phyloP scores from a whole-genome alignment of 2,329 filamentous ascomycete genomes.

The Arthroderma sp. region DNA sequence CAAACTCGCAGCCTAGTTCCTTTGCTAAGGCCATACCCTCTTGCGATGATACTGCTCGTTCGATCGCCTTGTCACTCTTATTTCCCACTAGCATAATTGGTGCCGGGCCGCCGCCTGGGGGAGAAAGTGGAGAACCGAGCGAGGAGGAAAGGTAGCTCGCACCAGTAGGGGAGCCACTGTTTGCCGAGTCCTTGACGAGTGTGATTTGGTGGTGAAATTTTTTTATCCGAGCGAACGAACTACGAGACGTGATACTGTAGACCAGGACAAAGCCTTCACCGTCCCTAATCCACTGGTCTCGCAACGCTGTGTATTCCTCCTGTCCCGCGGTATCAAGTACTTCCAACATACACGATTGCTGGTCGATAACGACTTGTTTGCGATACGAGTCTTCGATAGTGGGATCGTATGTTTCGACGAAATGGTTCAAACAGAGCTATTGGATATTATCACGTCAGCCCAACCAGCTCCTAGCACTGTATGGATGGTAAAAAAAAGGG shows the following conservation, averaged over 20 bases:
- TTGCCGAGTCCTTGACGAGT: conserved; percentile 77
- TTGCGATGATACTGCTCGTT: conserved; percentile 91
- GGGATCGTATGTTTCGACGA: conserved; percentile 82
- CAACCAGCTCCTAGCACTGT: background rate
- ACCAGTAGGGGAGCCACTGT: conserved; percentile 40
- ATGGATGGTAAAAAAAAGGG: conserved; percentile 3
- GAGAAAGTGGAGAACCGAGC: conserved; percentile 29
- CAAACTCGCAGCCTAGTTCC: conserved; percentile 88
- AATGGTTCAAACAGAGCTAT: conserved; percentile 90
- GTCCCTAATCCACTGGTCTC: conserved; percentile 97
- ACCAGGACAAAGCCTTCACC: conserved; percentile 95
- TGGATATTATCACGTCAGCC: too few species aligned
- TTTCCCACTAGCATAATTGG: conserved; percentile 98
- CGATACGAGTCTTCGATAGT: conserved; percentile 82
- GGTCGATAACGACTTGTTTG: conserved; percentile 77
- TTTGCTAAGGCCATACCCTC: conserved; percentile 85
- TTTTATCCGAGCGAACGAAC: conserved; percentile 88
- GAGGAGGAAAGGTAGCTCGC: conserved; percentile 38
- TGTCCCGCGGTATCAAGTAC: conserved; percentile 95
- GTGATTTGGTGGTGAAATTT: conserved; percentile 95
- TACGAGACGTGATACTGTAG: conserved; percentile 95
- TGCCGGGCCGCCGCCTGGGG: conserved; percentile 47
- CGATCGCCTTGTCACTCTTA: conserved; percentile 92
- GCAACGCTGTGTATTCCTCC: conserved; percentile 92
- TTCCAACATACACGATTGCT: conserved; percentile 84